A percentile compares a stretch with the other conserved stretches of the same genome.
Evolutionary conservation across 192 early-diverging fungal genomes (phyloP).

Genomic region (Podochytrium sp.): DNA sequence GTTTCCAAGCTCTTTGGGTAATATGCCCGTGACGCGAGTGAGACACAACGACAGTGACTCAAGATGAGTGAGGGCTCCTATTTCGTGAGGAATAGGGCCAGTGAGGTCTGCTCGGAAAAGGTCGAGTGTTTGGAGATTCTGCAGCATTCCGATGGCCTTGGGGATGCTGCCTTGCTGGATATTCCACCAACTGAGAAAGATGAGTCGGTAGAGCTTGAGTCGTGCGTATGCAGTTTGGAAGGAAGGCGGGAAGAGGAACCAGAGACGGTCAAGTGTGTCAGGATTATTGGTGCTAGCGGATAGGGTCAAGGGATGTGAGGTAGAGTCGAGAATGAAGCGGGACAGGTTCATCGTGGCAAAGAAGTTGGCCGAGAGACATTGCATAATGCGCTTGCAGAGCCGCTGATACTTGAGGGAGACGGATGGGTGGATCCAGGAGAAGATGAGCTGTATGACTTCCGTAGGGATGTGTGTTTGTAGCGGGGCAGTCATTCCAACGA

Average conservation of each 20-base stretch:
- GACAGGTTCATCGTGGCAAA: background rate
- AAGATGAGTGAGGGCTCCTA: background rate
- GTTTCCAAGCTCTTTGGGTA: background rate
- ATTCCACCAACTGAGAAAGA: background rate
- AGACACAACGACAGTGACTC: background rate
- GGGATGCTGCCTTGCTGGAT: background rate
- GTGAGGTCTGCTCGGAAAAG: background rate
- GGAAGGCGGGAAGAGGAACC: background rate
- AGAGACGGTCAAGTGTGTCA: background rate
- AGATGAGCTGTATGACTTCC: background rate
- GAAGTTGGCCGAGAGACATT: background rate
- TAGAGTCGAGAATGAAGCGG: background rate
- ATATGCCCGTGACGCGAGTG: background rate
- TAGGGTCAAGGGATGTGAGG: no score
- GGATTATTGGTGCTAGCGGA: background rate
- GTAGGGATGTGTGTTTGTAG: background rate
- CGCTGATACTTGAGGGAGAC: background rate
- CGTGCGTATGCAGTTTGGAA: background rate
- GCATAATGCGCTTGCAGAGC: background rate
- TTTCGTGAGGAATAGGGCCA: background rate
- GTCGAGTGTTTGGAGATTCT: background rate
- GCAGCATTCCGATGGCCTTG: background rate
- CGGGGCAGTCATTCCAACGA: no score
- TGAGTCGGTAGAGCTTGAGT: background rate
- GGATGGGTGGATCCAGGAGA: background rate